These are phyloP conservation scores for Leonotis leonurus DNA, from an alignment of 257 asterid genomes.

Conservation along the genomic window DNA sequence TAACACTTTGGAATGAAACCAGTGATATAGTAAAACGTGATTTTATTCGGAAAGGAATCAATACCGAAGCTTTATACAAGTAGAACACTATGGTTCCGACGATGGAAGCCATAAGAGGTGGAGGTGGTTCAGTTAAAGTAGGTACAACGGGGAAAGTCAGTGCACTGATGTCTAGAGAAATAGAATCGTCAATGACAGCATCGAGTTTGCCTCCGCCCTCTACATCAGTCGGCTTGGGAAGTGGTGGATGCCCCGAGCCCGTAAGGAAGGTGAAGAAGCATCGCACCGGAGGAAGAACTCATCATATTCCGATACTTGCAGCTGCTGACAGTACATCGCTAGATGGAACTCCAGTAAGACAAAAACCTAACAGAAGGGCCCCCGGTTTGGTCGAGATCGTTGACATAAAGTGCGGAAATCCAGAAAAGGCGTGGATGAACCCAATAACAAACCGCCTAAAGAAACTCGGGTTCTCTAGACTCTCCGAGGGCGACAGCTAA, in stretches of 20 bases:
- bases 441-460: slow-evolving; percentile 56
- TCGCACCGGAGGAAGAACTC: slow-evolving; percentile 34
- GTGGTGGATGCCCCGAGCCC: slow-evolving; percentile 25
- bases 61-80: not conserved
- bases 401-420: slow-evolving; percentile 68
- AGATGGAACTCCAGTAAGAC: slow-evolving; percentile 58
- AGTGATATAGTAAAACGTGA: not conserved
- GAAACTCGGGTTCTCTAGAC: slow-evolving; percentile 63
- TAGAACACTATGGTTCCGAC: slow-evolving; percentile 46
- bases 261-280: slow-evolving; percentile 48
- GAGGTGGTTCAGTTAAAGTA: slow-evolving; percentile 74
- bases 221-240: slow-evolving; percentile 8
- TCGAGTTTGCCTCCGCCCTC: slow-evolving; percentile 17
- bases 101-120: slow-evolving; percentile 59
- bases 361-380: slow-evolving; percentile 39
- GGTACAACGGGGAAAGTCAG: slow-evolving; percentile 80
- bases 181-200: slow-evolving; percentile 42
- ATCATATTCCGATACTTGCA: slow-evolving; percentile 58
- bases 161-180: slow-evolving; percentile 70
- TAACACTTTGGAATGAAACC: slow-evolving; percentile 1
- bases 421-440: slow-evolving; percentile 46
- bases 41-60: not conserved
- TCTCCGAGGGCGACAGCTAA: slow-evolving; percentile 37
- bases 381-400: slow-evolving; percentile 50
- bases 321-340: slow-evolving; percentile 45